phyloP scores from a whole-genome alignment of 73 alveolate genomes.

The Paramecium caudatum region DNA sequence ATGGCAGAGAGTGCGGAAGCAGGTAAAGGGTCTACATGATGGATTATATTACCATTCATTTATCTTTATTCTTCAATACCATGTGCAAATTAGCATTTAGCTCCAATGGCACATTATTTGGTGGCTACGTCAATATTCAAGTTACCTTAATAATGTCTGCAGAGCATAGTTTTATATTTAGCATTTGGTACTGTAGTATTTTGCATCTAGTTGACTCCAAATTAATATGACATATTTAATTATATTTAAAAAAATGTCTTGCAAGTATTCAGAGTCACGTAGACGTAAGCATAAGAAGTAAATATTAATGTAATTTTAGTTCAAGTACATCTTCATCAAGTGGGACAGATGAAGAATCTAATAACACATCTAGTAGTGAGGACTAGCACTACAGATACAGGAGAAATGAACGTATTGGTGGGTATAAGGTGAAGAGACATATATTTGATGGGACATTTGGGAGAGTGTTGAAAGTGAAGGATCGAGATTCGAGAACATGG shows the following conservation, averaged over 20 bases:
- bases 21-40: constrained; percentile 33
- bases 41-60: constrained; percentile 10
- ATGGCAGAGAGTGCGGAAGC: constrained; percentile 55
- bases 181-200: constrained; percentile 68
- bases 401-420: constrained; percentile 49
- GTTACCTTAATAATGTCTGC: constrained; percentile 62
- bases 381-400: constrained; percentile 60
- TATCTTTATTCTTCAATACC: constrained; percentile 45
- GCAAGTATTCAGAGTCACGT: background rate
- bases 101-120: constrained; percentile 59
- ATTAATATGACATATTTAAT: constrained; percentile 50
- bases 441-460: constrained; percentile 99
- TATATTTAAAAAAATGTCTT: background rate
- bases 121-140: constrained; percentile 3
- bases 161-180: constrained; percentile 56
- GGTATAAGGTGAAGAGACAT: constrained; percentile 53
- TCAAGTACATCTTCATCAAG: background rate
- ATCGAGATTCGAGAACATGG: constrained; percentile 19
- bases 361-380: background rate
- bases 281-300: constrained; percentile 4
- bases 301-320: background rate
- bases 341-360: background rate
- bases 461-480: constrained; percentile 85
- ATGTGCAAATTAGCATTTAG: constrained; percentile 66
- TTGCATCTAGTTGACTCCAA: constrained; percentile 18